phyloP scores from a whole-genome alignment of 2,329 filamentous ascomycete genomes.

The Calonectria fujianensis region DNA sequence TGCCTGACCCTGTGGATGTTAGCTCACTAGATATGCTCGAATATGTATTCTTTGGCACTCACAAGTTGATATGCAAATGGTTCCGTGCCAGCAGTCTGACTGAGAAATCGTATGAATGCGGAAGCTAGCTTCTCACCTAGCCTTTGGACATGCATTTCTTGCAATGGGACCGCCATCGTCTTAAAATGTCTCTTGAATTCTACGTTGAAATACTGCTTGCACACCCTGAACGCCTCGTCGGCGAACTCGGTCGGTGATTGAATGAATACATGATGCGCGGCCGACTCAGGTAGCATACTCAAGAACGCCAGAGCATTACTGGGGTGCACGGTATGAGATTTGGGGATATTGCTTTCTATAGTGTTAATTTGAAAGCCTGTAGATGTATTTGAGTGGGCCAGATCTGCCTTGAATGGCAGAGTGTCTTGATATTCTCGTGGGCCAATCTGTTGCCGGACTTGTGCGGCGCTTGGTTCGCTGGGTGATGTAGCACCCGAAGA shows the following conservation, averaged over 20 bases:
- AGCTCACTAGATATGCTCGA: no score
- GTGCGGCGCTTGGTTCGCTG: background rate
- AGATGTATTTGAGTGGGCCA: background rate
- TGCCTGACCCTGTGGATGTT: background rate
- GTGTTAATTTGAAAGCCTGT: background rate
- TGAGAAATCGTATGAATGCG: background rate
- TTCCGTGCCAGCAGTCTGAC: background rate
- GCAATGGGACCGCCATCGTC: background rate
- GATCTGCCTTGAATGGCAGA: background rate
- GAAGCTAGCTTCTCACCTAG: background rate
- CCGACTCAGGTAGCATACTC: background rate
- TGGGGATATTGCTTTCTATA: background rate
- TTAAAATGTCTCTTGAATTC: background rate
- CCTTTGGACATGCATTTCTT: background rate
- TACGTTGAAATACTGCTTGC: background rate
- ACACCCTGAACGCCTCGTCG: background rate
- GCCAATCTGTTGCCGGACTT: background rate
- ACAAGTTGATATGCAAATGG: background rate
- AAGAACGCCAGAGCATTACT: background rate
- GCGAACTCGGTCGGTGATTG: background rate
- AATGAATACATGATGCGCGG: background rate
- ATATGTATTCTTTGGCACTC: background rate
- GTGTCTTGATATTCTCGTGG: background rate
- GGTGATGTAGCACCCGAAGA: background rate
- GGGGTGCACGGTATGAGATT: background rate